Percentiles rank a stretch among this genome's conserved stretches.
Evolutionary conservation across 345 rosid species (phyloP).

Genomic region (Firmiana major): DNA sequence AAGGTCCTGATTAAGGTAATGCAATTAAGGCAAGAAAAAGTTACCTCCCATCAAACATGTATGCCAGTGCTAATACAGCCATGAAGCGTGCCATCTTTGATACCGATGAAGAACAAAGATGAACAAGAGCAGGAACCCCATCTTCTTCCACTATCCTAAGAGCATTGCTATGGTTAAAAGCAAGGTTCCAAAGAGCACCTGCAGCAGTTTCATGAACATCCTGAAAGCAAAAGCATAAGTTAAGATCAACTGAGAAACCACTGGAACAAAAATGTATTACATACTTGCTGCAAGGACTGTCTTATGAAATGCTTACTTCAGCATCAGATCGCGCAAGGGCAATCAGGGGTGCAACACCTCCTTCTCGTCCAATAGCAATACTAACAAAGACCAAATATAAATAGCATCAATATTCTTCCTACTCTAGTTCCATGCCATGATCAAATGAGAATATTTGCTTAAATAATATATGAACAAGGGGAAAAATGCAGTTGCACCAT

Average conservation of each 20-base stretch:
- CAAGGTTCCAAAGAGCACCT: slow-evolving; percentile 88
- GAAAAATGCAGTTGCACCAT: neutral
- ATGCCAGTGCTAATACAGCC: slow-evolving; percentile 82
- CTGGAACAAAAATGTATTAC: neutral
- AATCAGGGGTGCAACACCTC: slow-evolving; percentile 74
- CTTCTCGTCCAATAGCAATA: slow-evolving; percentile 76
- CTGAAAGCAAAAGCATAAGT: slow-evolving; percentile 30
- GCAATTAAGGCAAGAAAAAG: neutral
- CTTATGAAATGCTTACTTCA: slow-evolving; percentile 38
- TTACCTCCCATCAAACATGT: slow-evolving; percentile 57
- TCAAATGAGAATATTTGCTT: neutral
- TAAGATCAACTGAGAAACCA: slow-evolving; percentile 6
- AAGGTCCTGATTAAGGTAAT: neutral
- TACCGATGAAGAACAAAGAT: slow-evolving; percentile 59
- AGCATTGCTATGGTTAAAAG: slow-evolving; percentile 71
- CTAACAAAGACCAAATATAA: slow-evolving; percentile 28
- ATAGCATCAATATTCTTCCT: slow-evolving; percentile 2
- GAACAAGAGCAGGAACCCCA: slow-evolving; percentile 77
- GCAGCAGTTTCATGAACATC: slow-evolving; percentile 95
- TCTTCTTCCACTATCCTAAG: slow-evolving; percentile 80
- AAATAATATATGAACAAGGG: neutral
- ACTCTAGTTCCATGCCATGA: neutral
- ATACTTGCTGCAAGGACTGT: neutral
- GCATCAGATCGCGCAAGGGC: slow-evolving; percentile 65
- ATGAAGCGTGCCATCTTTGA: slow-evolving; percentile 85